Conservation (phyloP, 257 asterid species). For the Petrea volubilis region DNA sequence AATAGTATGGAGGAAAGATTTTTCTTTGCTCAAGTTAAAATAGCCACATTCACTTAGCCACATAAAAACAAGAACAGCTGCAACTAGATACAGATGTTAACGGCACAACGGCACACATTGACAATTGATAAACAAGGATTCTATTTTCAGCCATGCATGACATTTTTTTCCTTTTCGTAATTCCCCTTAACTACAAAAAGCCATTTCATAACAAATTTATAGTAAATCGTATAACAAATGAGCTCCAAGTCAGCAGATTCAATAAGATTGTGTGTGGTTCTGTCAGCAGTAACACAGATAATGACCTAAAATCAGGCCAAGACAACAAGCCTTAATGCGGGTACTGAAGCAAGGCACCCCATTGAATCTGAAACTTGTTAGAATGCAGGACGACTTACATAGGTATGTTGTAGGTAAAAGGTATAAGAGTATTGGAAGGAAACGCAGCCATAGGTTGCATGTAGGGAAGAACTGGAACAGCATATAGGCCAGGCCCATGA, state of each 20-base stretch:
- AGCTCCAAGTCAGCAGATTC: background rate
- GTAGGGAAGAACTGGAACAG: conserved; percentile 66
- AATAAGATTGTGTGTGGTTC: conserved; percentile 5
- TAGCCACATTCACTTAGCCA: background rate
- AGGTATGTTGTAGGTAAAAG: conserved; percentile 82
- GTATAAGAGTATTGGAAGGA: conserved; percentile 64
- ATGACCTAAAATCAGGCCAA: conserved; percentile 3
- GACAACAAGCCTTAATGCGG: background rate
- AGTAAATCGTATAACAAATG: background rate
- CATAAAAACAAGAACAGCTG: background rate
- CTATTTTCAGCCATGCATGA: background rate
- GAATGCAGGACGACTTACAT: conserved; percentile 56
- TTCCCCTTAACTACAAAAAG: background rate
- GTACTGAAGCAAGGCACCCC: background rate
- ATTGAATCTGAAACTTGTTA: background rate
- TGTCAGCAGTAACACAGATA: background rate
- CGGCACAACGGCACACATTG: conserved; percentile 1
- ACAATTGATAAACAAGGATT: conserved; percentile 10
- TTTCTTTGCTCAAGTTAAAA: background rate
- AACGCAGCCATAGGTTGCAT: conserved; percentile 60
- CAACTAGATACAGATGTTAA: background rate
- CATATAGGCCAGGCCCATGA: conserved; percentile 91
- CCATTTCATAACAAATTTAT: background rate
- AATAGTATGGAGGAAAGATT: background rate
- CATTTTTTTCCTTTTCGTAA: background rate